phyloP scores from a whole-genome alignment of 257 asterid genomes.

The Solanum ossicruentum region DNA sequence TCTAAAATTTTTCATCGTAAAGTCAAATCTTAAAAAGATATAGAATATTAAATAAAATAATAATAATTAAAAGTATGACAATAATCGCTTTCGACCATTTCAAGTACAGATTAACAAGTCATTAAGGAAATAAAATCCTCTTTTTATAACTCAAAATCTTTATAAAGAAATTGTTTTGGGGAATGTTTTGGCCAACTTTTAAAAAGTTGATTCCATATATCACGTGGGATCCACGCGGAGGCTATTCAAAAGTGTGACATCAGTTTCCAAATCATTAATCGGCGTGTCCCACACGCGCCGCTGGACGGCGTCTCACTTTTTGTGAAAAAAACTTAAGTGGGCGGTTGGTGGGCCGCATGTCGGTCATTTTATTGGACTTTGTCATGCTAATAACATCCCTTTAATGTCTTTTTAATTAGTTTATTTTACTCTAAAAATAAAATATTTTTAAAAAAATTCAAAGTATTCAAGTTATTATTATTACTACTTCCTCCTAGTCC shows the following conservation, averaged over 20 bases:
- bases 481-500: too few species aligned
- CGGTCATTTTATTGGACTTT: not conserved
- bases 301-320: not conserved
- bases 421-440: too few species aligned
- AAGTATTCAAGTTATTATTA: too few species aligned
- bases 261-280: not conserved
- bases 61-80: too few species aligned
- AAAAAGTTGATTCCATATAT: not conserved
- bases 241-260: not conserved
- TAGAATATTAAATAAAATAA: too few species aligned
- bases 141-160: not conserved
- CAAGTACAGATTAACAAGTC: not conserved
- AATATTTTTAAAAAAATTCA: too few species aligned
- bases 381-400: not conserved
- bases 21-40: too few species aligned
- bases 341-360: slow-evolving; percentile 22
- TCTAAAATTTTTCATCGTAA: too few species aligned
- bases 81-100: not conserved
- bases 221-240: not conserved
- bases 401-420: not conserved
- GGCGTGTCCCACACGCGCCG: not conserved
- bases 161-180: not conserved
- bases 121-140: not conserved
- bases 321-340: not conserved
- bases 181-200: not conserved